Base-by-base conservation (phyloP, 495 filamentous ascomycete species). In the Lepidopterella palustris region DNA sequence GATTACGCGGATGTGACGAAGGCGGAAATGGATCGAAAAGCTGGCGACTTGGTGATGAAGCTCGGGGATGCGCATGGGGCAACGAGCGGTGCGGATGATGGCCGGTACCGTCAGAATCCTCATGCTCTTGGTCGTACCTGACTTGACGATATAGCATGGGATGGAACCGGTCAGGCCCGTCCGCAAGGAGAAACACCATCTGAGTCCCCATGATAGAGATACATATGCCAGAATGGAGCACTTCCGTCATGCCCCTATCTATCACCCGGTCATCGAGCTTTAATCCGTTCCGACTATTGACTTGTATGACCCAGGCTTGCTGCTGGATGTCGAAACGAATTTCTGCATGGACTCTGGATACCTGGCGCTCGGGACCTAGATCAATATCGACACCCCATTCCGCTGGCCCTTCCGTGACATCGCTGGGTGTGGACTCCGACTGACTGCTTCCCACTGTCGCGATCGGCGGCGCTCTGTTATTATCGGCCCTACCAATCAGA, bases 101-200 rank as follows among this genome's bases (percentile, higher is more conserved):
- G 28, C 60, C 60, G 9, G 58, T 60, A 3, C 62, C 55, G 40
- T 63, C 64, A 13, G 56, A 63, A 10, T 58, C 60, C 26, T 65
- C 61, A 10, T 58, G 61, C n/a, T 67, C 64, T 21, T 48, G 57
- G 27, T 59, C 65, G 47, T 58, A 59, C 55, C 51, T 63, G 15
- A 63, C 51, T 57, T 67, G 64, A 40, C 64, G 56, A 45, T 58
- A 60, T 13, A 67, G 57, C 60, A 67, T 63, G 23, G 56, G 57
- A 50, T 67, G 64, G 53, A 67, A 67, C 11, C 29, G 18, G 32
- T 67, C 64, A 9, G 60, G 47, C 21, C 52, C 28, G 45, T 73
- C 73, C n/a, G 93, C 90, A 24, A 92, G 80, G 18, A 96, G 87
- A 74, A 97, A 98, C 82, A 97, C 90, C 93, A 98, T 98, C 75